A percentile compares a stretch with the other conserved stretches of the same genome.
Conservation (phyloP, 768 basidiomycete genomes). For the Lentinula sp. region DNA sequence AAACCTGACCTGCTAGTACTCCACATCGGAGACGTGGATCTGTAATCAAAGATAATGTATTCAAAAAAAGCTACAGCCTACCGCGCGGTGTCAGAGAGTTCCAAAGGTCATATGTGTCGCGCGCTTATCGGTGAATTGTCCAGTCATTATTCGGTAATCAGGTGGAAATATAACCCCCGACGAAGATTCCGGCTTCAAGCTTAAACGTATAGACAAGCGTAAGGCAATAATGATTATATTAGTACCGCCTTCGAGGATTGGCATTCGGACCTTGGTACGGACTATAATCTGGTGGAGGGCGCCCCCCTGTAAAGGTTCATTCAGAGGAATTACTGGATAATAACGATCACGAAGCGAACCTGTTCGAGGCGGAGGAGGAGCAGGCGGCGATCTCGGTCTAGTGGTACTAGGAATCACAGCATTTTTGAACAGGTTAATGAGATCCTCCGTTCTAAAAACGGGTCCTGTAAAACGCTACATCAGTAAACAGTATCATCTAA, state of each 20-base stretch:
- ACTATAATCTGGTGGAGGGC: slow-evolving; percentile 82
- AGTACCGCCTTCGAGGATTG: slow-evolving; percentile 22
- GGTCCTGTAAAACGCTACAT: slow-evolving; percentile 52
- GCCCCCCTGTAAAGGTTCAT: slow-evolving; percentile 36
- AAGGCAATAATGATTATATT: background rate
- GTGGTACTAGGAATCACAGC: slow-evolving; percentile 69
- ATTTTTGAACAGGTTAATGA: slow-evolving; percentile 79
- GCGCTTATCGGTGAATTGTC: background rate
- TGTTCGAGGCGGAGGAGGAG: slow-evolving; percentile 47
- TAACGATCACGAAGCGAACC: slow-evolving; percentile 23
- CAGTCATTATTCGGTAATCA: background rate
- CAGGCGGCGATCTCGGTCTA: slow-evolving; percentile 53
- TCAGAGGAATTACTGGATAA: background rate
- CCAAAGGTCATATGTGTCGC: background rate
- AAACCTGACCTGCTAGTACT: background rate
- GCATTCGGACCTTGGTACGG: slow-evolving; percentile 75
- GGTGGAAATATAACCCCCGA: background rate
- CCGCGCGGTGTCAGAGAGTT: background rate
- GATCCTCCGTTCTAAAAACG: slow-evolving; percentile 83
- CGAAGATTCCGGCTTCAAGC: background rate
- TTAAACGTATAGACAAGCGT: background rate
- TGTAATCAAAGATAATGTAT: background rate
- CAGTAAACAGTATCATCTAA: background rate
- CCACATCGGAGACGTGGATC: background rate
- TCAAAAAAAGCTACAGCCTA: background rate